A percentile compares a stretch with the other conserved stretches of the same genome.
Evolutionary conservation across 2,329 filamentous ascomycete species (phyloP).

Genomic region (Canariomyces notabilis): DNA sequence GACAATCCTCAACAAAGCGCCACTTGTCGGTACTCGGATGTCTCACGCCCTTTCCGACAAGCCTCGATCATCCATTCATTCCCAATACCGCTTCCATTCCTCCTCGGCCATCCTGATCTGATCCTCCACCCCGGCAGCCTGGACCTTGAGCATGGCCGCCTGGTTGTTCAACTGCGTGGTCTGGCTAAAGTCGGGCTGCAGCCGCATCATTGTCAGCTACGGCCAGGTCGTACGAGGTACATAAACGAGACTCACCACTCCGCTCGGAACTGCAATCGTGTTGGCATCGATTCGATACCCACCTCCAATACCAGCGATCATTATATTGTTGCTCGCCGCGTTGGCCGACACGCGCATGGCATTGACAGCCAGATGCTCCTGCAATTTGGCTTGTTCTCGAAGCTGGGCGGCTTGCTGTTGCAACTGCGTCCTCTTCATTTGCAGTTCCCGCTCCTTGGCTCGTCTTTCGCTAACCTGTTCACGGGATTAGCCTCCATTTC

Average conservation of each 20-base stretch:
- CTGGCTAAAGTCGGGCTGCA: conserved; percentile 17
- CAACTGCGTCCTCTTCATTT: conserved; percentile 11
- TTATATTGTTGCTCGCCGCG: conserved; percentile 14
- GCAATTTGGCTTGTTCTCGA: conserved; percentile 7
- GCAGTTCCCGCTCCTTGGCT: conserved; percentile 12
- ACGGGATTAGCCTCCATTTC: no score
- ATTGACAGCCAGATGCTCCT: conserved; percentile 16
- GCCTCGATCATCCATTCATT: no score
- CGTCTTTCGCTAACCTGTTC: conserved; percentile 14
- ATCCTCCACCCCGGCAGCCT: conserved; percentile 12
- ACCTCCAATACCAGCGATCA: conserved; percentile 12
- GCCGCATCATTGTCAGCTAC: no score
- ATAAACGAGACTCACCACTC: conserved; percentile 7
- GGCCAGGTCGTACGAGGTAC: no score
- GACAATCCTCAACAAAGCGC: no score
- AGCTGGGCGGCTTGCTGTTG: conserved; percentile 15
- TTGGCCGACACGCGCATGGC: conserved; percentile 9
- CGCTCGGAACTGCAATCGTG: conserved; percentile 3
- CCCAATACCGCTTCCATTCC: conserved; percentile 18
- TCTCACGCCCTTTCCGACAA: no score
- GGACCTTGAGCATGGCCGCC: conserved; percentile 17
- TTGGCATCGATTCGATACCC: conserved; percentile 9
- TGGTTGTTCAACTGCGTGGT: conserved; percentile 17
- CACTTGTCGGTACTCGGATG: no score
- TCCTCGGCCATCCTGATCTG: conserved; percentile 13